These are phyloP conservation scores for Corynascus novoguineensis DNA, from an alignment of 495 filamentous ascomycete genomes.

Conservation along the genomic window DNA sequence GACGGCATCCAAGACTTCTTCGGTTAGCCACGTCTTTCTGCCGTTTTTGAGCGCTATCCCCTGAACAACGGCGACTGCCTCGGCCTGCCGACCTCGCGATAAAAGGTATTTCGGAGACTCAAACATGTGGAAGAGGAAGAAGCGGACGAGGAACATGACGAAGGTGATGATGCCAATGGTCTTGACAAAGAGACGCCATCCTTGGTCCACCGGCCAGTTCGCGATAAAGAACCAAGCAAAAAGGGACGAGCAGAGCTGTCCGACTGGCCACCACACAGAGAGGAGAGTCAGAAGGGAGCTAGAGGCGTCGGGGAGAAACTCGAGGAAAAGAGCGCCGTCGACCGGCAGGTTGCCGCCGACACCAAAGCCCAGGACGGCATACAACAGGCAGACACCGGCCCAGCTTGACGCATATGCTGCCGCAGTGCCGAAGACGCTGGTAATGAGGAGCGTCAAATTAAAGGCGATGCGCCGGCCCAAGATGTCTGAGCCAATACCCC, in stretches of 20 bases:
- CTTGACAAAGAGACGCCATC: slow-evolving; percentile 72
- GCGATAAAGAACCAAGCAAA: slow-evolving; percentile 77
- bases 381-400: slow-evolving; percentile 54
- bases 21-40: slow-evolving; percentile 58
- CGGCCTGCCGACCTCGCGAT: slow-evolving; percentile 63
- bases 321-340: slow-evolving; percentile 72
- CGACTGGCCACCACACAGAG: slow-evolving; percentile 77
- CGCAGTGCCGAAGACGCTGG: slow-evolving; percentile 64
- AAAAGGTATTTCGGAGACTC: slow-evolving; percentile 83
- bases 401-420: slow-evolving; percentile 65
- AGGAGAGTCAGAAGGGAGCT: slow-evolving; percentile 72
- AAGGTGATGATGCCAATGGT: slow-evolving; percentile 71
- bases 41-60: slow-evolving; percentile 67
- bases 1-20: slow-evolving; percentile 51
- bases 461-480: slow-evolving; percentile 70
- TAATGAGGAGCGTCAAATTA: slow-evolving; percentile 67
- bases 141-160: slow-evolving; percentile 63
- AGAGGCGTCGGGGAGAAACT: slow-evolving; percentile 72
- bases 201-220: slow-evolving; percentile 62
- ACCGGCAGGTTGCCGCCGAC: slow-evolving; percentile 73
- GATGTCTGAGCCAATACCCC: slow-evolving; percentile 73
- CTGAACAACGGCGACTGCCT: slow-evolving; percentile 70
- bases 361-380: slow-evolving; percentile 45
- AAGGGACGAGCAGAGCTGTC: slow-evolving; percentile 62
- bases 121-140: slow-evolving; percentile 74